Evolutionary conservation across 2,329 filamentous ascomycete genomes (phyloP).

Genomic region (Hypoxylon sp.): DNA sequence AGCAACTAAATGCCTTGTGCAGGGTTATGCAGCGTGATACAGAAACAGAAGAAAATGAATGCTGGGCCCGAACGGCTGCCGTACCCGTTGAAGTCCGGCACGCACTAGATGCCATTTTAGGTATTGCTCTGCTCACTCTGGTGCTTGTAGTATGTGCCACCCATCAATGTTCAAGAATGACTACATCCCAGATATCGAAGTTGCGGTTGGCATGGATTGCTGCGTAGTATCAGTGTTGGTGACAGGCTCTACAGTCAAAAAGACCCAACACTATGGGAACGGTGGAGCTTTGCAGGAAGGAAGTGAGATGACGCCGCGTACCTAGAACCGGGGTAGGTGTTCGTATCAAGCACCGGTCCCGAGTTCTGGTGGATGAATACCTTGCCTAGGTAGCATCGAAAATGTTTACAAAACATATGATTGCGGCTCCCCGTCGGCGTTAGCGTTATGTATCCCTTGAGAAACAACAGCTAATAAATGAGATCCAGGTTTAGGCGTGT

Average conservation of each 20-base stretch:
- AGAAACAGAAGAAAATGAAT: conserved; percentile 5
- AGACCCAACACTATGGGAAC: conserved; percentile 7
- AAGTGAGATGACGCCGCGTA: not conserved
- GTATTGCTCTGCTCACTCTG: conserved; percentile 1
- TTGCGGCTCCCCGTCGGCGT: conserved; percentile 11
- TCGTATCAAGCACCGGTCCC: conserved; percentile 8
- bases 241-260: conserved; percentile 10
- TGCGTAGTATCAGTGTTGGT: not conserved
- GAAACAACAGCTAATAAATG: not conserved
- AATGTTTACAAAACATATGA: conserved; percentile 13
- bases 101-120: not conserved
- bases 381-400: not conserved
- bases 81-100: conserved; percentile 4
- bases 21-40: conserved; percentile 25
- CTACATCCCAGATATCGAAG: not conserved
- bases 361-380: not conserved
- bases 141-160: not conserved
- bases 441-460: not conserved
- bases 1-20: conserved; percentile 3
- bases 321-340: not conserved
- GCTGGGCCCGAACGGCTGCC: not conserved
- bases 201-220: not conserved
- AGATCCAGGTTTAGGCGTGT: not conserved
- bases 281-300: conserved; percentile 8
- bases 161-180: conserved; percentile 1